Percentiles rank a stretch among this genome's conserved stretches.
These are phyloP conservation scores for Monotropa hypopitys DNA, from an alignment of 179 eudicot genomes.

Conservation along the genomic window DNA sequence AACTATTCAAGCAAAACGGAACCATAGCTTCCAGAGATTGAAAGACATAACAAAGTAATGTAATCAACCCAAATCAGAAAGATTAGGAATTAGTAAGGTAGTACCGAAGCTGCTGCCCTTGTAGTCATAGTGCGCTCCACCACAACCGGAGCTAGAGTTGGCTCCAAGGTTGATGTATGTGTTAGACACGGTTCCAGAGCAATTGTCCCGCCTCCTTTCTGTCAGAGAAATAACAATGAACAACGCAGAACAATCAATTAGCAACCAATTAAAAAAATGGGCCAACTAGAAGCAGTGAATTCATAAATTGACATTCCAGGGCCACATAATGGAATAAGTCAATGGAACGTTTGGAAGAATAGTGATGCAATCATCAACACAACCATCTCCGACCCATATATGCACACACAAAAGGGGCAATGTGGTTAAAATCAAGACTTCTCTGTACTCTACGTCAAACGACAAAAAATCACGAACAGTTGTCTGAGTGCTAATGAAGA, in stretches of 20 bases:
- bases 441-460: background rate
- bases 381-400: background rate
- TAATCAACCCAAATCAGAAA: background rate
- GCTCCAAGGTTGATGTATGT: slow-evolving; percentile 85
- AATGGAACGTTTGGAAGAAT: background rate
- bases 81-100: slow-evolving; percentile 1
- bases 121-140: slow-evolving; percentile 99
- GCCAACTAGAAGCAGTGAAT: slow-evolving; percentile 2
- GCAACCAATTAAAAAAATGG: background rate
- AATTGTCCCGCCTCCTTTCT: slow-evolving; percentile 90
- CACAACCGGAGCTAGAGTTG: slow-evolving; percentile 95
- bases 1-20: background rate
- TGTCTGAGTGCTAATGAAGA: background rate
- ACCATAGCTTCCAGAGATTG: background rate
- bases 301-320: background rate
- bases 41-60: background rate
- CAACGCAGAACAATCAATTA: slow-evolving; percentile 1
- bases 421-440: background rate
- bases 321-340: background rate
- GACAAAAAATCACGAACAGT: background rate
- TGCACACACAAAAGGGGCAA: background rate
- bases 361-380: background rate
- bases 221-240: slow-evolving; percentile 11
- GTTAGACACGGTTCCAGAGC: slow-evolving; percentile 86
- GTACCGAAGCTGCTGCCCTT: slow-evolving; percentile 97